These are phyloP conservation scores for Populus tomentosa DNA, from an alignment of 441 rosid genomes.

Conservation along the genomic window DNA sequence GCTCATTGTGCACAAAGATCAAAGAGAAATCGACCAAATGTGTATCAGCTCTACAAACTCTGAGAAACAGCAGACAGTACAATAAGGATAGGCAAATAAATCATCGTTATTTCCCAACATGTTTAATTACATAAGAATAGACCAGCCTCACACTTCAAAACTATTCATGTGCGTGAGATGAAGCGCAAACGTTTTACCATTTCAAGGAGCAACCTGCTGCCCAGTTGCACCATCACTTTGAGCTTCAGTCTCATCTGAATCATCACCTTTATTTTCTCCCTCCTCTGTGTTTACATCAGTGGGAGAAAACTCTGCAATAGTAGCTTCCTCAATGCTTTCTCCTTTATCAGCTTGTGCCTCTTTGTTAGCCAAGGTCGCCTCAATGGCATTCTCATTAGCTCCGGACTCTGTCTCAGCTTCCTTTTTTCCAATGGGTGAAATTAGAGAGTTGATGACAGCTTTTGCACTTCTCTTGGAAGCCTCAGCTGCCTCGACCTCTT, in stretches of 20 bases:
- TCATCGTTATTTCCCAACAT: not conserved
- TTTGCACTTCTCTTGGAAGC: conserved; percentile 66
- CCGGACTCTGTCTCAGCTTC: conserved; percentile 28
- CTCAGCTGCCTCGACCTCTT: conserved; percentile 66
- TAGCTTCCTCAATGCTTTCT: conserved; percentile 34
- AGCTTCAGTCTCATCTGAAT: conserved; percentile 1
- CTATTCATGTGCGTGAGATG: not conserved
- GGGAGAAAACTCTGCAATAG: conserved; percentile 16
- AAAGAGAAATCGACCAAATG: not conserved
- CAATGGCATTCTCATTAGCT: conserved; percentile 19
- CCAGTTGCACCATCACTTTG: conserved; percentile 8
- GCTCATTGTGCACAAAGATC: not conserved
- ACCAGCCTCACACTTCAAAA: not conserved
- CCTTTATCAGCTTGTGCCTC: conserved; percentile 20
- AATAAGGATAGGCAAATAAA: not conserved
- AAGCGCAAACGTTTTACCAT: conserved; percentile 1
- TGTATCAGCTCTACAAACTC: not conserved
- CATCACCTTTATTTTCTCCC: conserved; percentile 4
- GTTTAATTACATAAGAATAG: not conserved
- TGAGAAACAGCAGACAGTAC: not conserved
- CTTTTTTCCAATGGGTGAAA: conserved; percentile 46
- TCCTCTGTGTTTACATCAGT: not conserved
- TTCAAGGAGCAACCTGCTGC: conserved; percentile 20
- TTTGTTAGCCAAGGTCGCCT: conserved; percentile 22
- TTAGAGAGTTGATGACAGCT: conserved; percentile 45